Evolutionary conservation across 2,329 filamentous ascomycete genomes (phyloP).

Genomic region (Trichoderma guizhouense): DNA sequence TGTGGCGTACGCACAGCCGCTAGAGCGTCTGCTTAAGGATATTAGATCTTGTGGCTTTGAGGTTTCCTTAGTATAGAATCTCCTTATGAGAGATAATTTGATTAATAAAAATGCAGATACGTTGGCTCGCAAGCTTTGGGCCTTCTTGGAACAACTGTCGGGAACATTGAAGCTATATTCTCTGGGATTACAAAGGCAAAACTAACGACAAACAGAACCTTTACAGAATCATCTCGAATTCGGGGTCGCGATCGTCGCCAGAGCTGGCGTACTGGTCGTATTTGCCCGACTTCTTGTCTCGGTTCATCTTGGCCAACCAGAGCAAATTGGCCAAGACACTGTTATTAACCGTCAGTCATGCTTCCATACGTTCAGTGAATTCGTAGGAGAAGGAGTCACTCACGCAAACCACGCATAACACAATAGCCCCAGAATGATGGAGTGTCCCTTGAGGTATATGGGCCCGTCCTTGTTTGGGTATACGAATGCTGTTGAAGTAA

Average conservation of each 20-base stretch:
- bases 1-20: too few species aligned
- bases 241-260: slow-evolving; percentile 62
- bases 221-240: slow-evolving; percentile 58
- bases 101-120: neutral
- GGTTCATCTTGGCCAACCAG: slow-evolving; percentile 62
- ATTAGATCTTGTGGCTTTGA: neutral
- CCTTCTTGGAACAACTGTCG: neutral
- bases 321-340: slow-evolving; percentile 59
- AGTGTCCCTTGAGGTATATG: slow-evolving; percentile 59
- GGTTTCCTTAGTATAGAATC: neutral
- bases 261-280: slow-evolving; percentile 54
- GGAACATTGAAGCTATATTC: neutral
- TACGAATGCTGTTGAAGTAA: slow-evolving; percentile 46
- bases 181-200: neutral
- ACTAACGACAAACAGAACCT: too few species aligned
- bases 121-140: neutral
- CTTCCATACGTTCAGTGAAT: neutral
- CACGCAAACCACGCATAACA: slow-evolving; percentile 63
- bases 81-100: neutral
- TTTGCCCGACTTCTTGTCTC: slow-evolving; percentile 58
- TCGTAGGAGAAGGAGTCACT: slow-evolving; percentile 31
- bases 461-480: slow-evolving; percentile 57
- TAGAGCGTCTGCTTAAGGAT: too few species aligned
- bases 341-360: neutral
- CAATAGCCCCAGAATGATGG: slow-evolving; percentile 56